Base-by-base conservation (phyloP, 257 asterid genomes). In the Petunia secreta region DNA sequence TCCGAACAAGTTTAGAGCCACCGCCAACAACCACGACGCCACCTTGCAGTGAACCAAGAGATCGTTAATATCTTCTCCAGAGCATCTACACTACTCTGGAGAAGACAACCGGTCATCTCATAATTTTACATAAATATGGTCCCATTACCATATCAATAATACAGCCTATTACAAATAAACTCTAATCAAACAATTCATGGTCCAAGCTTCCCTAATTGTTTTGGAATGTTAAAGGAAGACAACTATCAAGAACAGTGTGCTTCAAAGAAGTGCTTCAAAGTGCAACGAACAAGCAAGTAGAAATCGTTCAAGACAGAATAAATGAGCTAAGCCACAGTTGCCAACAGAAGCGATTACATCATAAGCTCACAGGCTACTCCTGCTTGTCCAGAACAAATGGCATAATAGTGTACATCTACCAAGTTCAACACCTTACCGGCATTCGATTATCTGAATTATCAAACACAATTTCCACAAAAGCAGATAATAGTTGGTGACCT, bases 381-480 rank as follows among this genome's bases (percentile, higher is more conserved):
- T 73, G 62, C 9, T 50, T 50, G 77, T 50, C 77, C 77, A 71
- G 62, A 73, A 50, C 44, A 73, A 50, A 73, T 50, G 59, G 36
- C 62, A 50, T 73, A 52, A 50, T 48, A 40, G 34, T 50, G 46
- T 6, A 48, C 6, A 44, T 50, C 25, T 73, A 73, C 62, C 62
- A 73, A 73, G 62, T 50, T 50, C 62, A 73, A 73, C 62, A 73
- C 62, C n/a, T 84, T 92, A 96, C 98, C 67, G 99, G 99, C 73
- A 96, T 87, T 41, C 98, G 97, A 81, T 96, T 96, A 90, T 96
- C 99, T 39, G 96, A 87, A 91, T 96, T 96, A 84, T 94, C 97
- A 79, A 96, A 96, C 79, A 96, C 97, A 75, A 96, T 96, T 94
- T 96, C 99, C 85, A 94, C 99, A 89, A 96, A 96, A 25, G 99